Evolutionary conservation across 164 flowering plant species (phyloP).

Genomic region (Nymphaea thermarum): DNA sequence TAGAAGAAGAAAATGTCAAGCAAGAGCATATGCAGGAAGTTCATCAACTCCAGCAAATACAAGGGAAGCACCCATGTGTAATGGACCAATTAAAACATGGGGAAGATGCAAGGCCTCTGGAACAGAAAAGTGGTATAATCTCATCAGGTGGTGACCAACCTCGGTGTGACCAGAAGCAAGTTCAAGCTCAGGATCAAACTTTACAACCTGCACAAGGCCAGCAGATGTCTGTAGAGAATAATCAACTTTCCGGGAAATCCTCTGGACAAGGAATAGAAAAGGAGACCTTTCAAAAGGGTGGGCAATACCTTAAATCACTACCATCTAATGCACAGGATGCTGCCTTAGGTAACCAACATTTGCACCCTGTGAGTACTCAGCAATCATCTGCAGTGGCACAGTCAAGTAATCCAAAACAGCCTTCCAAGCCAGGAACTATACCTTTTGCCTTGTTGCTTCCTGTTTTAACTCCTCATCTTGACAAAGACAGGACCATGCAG

Average conservation of each 20-base stretch:
- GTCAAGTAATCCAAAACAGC: slow-evolving; percentile 20
- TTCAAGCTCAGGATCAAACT: slow-evolving; percentile 19
- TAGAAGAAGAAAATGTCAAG: slow-evolving; percentile 22
- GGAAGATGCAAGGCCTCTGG: slow-evolving; percentile 28
- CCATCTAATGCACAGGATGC: slow-evolving; percentile 2
- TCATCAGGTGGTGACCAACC: slow-evolving; percentile 20
- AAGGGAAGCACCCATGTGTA: slow-evolving; percentile 25
- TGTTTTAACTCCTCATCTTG: slow-evolving; percentile 60
- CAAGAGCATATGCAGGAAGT: slow-evolving; percentile 20
- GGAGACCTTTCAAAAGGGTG: slow-evolving; percentile 20
- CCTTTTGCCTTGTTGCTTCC: slow-evolving; percentile 74
- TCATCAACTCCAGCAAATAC: slow-evolving; percentile 17
- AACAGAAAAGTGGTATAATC: slow-evolving; percentile 16
- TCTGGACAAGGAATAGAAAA: slow-evolving; percentile 16
- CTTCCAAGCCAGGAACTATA: slow-evolving; percentile 30
- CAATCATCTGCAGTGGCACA: slow-evolving; percentile 24
- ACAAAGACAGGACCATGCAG: slow-evolving; percentile 76
- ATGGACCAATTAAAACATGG: slow-evolving; percentile 21
- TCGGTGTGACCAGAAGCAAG: slow-evolving; percentile 20
- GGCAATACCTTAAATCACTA: slow-evolving; percentile 29
- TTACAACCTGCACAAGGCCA: slow-evolving; percentile 19
- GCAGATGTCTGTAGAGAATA: slow-evolving; percentile 20
- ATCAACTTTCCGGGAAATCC: slow-evolving; percentile 1
- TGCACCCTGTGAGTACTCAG: slow-evolving; percentile 24
- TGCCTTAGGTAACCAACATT: neutral